A percentile compares a stretch with the other conserved stretches of the same genome.
phyloP scores from a whole-genome alignment of 805 yeast genomes.

The Clavispora carvajalis region DNA sequence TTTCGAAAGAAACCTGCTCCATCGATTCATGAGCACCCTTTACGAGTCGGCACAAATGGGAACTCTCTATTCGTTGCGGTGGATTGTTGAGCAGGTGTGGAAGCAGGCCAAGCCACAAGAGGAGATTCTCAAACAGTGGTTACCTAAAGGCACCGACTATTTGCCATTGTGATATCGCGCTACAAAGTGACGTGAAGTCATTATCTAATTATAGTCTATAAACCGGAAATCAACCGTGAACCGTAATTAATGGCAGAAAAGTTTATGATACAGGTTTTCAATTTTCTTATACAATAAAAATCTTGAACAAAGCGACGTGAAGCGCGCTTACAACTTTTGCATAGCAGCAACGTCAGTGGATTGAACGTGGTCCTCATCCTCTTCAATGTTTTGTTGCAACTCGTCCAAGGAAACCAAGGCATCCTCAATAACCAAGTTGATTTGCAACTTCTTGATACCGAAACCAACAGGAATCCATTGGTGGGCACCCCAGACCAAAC shows the following conservation, averaged over 20 bases:
- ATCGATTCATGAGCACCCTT: conserved; percentile 34
- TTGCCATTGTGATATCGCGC: conserved; percentile 27
- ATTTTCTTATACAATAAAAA: conserved; percentile 21
- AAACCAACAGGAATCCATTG: conserved; percentile 95
- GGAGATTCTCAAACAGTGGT: conserved; percentile 43
- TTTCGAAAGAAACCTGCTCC: conserved; percentile 25
- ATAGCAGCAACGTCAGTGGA: conserved; percentile 98
- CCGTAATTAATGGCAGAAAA: conserved; percentile 2
- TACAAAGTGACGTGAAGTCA: neutral
- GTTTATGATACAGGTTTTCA: neutral
- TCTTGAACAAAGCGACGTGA: conserved; percentile 3
- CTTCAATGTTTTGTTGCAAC: conserved; percentile 71
- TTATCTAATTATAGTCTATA: neutral
- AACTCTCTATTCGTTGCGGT: conserved; percentile 39
- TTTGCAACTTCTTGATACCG: conserved; percentile 99
- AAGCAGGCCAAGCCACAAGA: conserved; percentile 38
- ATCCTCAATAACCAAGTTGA: conserved; percentile 97
- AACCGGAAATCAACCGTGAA: neutral
- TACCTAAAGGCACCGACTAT: conserved; percentile 47
- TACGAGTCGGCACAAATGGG: conserved; percentile 52
- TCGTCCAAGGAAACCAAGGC: conserved; percentile 91
- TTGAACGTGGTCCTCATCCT: conserved; percentile 98
- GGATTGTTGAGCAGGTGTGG: conserved; percentile 45
- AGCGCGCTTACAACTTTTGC: conserved; percentile 73
- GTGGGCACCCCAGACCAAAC: conserved; percentile 98